Evolutionary conservation across 495 filamentous ascomycete species (phyloP).

Genomic region (Acidomyces sp.): DNA sequence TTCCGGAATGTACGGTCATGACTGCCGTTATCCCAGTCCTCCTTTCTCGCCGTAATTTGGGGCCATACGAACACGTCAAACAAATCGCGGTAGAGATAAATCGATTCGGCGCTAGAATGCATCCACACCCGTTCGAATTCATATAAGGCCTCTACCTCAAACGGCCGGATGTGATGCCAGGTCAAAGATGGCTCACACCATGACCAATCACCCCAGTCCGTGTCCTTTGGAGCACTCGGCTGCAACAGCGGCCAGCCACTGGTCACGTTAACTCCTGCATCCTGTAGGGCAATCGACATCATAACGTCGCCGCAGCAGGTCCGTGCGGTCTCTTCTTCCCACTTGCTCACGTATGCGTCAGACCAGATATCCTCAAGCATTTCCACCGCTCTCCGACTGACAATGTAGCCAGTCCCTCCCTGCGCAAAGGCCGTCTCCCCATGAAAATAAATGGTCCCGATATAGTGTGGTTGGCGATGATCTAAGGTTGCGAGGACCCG

Average conservation of each 20-base stretch:
- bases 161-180: conserved; percentile 5
- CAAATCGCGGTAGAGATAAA: conserved; percentile 6
- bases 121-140: conserved; percentile 5
- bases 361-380: conserved; percentile 1
- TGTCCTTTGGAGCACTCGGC: background rate
- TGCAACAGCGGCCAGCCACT: background rate
- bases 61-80: conserved; percentile 1
- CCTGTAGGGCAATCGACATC: background rate
- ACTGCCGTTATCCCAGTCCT: conserved; percentile 3
- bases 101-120: background rate
- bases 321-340: background rate
- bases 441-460: conserved; percentile 31
- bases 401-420: conserved; percentile 39
- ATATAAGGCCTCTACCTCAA: conserved; percentile 3
- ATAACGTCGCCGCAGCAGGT: conserved; percentile 6
- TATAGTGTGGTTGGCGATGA: conserved; percentile 35
- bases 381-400: conserved; percentile 37
- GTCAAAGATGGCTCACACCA: conserved; percentile 7
- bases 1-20: conserved; percentile 2
- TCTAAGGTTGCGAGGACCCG: conserved; percentile 40
- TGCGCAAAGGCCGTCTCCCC: conserved; percentile 39
- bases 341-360: background rate
- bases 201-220: background rate
- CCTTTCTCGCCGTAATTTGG: background rate
- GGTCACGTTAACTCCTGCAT: conserved; percentile 2